Conservation (phyloP, 2,329 filamentous ascomycete genomes). For the Verticillium zaregamsianum region DNA sequence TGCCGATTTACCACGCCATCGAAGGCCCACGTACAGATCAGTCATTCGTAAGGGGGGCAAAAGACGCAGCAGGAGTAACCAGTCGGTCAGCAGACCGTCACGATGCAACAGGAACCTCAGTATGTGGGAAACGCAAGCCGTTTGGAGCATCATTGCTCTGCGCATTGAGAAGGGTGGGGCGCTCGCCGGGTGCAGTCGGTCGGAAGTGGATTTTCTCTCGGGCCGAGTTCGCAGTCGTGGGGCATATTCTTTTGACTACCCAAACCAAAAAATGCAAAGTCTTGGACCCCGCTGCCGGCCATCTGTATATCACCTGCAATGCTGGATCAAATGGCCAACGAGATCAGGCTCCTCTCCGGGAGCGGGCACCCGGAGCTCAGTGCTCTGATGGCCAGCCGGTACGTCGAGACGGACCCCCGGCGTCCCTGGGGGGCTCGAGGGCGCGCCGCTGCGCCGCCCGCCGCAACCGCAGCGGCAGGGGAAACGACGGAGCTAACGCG, state of each 20-base stretch:
- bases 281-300: neutral
- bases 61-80: too few species aligned
- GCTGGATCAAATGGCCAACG: constrained; percentile 27
- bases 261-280: neutral
- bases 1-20: too few species aligned
- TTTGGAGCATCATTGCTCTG: too few species aligned
- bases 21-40: too few species aligned
- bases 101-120: too few species aligned
- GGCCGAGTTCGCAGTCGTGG: neutral
- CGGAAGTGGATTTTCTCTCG: neutral
- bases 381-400: constrained; percentile 24
- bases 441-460: too few species aligned
- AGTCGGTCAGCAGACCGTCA: too few species aligned
- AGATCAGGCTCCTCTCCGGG: constrained; percentile 31
- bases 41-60: too few species aligned
- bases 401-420: constrained; percentile 1
- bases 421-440: neutral
- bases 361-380: constrained; percentile 28
- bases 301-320: constrained; percentile 4
- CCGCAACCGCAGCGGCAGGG: neutral
- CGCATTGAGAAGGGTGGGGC: neutral
- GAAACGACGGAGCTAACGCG: neutral
- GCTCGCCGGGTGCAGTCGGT: neutral
- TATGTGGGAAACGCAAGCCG: too few species aligned
- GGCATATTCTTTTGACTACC: neutral